Percentiles rank a stretch among this genome's conserved stretches.
phyloP scores from a whole-genome alignment of 2,329 filamentous ascomycete genomes.

The Pseudopithomyces maydicus region DNA sequence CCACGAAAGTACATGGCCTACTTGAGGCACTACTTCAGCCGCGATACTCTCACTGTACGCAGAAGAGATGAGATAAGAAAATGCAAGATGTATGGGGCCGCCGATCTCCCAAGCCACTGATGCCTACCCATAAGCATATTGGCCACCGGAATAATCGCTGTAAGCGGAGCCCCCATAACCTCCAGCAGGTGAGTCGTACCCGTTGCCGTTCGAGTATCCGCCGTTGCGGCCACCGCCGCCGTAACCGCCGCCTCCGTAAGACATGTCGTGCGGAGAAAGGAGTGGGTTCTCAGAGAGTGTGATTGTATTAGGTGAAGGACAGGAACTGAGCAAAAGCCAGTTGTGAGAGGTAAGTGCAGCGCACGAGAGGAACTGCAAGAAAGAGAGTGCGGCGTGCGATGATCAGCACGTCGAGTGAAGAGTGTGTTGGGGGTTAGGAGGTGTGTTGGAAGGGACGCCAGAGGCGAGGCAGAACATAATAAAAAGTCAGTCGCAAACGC shows the following conservation, averaged over 20 bases:
- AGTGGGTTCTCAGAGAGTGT: slow-evolving; percentile 25
- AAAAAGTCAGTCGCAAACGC: slow-evolving; percentile 8
- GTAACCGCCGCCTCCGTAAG: slow-evolving; percentile 62
- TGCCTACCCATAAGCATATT: slow-evolving; percentile 51
- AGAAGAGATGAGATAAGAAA: slow-evolving; percentile 35
- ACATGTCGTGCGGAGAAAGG: slow-evolving; percentile 61
- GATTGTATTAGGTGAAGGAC: slow-evolving; percentile 21
- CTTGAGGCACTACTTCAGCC: slow-evolving; percentile 28
- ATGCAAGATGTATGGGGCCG: slow-evolving; percentile 33
- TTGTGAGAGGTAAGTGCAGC: slow-evolving; percentile 22
- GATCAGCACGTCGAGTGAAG: slow-evolving; percentile 17
- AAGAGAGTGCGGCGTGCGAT: slow-evolving; percentile 28
- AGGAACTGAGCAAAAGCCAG: slow-evolving; percentile 29
- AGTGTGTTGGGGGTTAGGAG: slow-evolving; percentile 4
- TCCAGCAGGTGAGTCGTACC: slow-evolving; percentile 53
- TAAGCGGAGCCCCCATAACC: slow-evolving; percentile 54
- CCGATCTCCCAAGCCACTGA: slow-evolving; percentile 41
- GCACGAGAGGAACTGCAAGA: slow-evolving; percentile 23
- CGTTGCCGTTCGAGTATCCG: slow-evolving; percentile 56
- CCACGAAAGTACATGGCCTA: slow-evolving; percentile 27
- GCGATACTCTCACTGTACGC: slow-evolving; percentile 34
- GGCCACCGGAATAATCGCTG: slow-evolving; percentile 54
- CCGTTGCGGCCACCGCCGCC: slow-evolving; percentile 51
- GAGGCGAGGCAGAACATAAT: slow-evolving; percentile 7
- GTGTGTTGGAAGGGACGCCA: slow-evolving; percentile 4